Conservation (phyloP, 2,329 filamentous ascomycete species). For the Dothideomycetidae sp. region DNA sequence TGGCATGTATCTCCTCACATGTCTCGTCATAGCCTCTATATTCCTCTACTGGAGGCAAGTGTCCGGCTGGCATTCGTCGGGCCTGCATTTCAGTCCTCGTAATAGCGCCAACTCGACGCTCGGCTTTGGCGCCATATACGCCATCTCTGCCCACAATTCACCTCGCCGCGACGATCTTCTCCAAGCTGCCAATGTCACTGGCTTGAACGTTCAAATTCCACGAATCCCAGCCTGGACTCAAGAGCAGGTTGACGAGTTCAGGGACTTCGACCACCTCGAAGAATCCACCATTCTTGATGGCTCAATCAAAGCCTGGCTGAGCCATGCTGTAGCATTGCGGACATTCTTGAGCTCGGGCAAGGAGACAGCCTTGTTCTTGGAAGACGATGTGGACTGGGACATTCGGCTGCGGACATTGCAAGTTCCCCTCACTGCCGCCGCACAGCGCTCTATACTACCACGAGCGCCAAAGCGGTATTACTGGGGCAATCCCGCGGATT, state of each 20-base stretch:
- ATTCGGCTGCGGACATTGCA: slow-evolving; percentile 28
- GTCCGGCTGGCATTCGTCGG: not conserved
- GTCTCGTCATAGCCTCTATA: not conserved
- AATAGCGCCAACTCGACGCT: slow-evolving; percentile 15
- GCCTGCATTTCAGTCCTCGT: not conserved
- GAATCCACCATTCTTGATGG: slow-evolving; percentile 22
- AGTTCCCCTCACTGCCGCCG: slow-evolving; percentile 20
- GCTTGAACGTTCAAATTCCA: slow-evolving; percentile 24
- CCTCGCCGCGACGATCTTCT: slow-evolving; percentile 22
- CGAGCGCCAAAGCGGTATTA: slow-evolving; percentile 17
- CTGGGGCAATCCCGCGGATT: slow-evolving; percentile 26
- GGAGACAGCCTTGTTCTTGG: slow-evolving; percentile 30
- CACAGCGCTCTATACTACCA: slow-evolving; percentile 11
- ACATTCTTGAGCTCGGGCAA: slow-evolving; percentile 28
- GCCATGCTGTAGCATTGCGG: slow-evolving; percentile 20
- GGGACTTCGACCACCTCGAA: slow-evolving; percentile 13
- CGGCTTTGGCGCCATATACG: slow-evolving; percentile 25
- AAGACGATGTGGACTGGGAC: slow-evolving; percentile 33
- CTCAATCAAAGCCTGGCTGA: slow-evolving; percentile 27
- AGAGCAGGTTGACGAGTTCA: slow-evolving; percentile 18
- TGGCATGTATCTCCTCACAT: not conserved
- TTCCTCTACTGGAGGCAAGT: not conserved
- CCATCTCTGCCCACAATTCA: slow-evolving; percentile 23
- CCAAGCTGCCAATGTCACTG: slow-evolving; percentile 26
- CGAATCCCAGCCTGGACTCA: slow-evolving; percentile 24